These are phyloP conservation scores for Suhomyces bokatorum DNA, from an alignment of 1,139 yeast genomes.

Conservation along the genomic window DNA sequence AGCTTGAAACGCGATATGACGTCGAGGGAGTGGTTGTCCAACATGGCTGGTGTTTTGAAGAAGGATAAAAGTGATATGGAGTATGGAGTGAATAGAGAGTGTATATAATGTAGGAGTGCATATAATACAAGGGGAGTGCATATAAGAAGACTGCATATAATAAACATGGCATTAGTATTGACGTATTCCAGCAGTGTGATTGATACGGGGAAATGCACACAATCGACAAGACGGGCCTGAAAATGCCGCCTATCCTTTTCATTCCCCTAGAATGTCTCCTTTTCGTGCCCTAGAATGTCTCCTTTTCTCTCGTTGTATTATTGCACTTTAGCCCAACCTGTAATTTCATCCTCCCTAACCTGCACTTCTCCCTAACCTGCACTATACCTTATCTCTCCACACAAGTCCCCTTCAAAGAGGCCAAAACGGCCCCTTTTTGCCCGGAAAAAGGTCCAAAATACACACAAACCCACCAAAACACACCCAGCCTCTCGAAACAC, in stretches of 20 bases:
- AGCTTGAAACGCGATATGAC: slow-evolving; percentile 42
- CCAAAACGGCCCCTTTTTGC: not conserved
- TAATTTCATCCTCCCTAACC: not conserved
- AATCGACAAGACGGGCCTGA: too few species aligned
- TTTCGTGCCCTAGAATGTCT: too few species aligned
- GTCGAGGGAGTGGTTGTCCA: slow-evolving; percentile 43
- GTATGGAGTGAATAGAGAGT: not conserved
- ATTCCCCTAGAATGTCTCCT: too few species aligned
- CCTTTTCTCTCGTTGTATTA: too few species aligned
- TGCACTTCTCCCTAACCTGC: not conserved
- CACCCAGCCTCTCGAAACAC: not conserved
- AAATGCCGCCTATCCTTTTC: too few species aligned
- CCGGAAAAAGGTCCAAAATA: not conserved
- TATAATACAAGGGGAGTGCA: too few species aligned
- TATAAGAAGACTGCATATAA: too few species aligned
- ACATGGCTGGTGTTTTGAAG: slow-evolving; percentile 24
- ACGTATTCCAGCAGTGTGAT: too few species aligned
- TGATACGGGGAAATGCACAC: too few species aligned
- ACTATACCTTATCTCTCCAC: not conserved
- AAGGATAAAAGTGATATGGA: not conserved
- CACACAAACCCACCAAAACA: not conserved
- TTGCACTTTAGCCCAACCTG: not conserved
- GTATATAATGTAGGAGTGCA: not conserved
- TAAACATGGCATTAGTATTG: too few species aligned
- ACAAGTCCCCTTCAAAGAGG: too few species aligned